phyloP scores from a whole-genome alignment of 768 basidiomycete species.

The Leccinum olivaceopallidum region DNA sequence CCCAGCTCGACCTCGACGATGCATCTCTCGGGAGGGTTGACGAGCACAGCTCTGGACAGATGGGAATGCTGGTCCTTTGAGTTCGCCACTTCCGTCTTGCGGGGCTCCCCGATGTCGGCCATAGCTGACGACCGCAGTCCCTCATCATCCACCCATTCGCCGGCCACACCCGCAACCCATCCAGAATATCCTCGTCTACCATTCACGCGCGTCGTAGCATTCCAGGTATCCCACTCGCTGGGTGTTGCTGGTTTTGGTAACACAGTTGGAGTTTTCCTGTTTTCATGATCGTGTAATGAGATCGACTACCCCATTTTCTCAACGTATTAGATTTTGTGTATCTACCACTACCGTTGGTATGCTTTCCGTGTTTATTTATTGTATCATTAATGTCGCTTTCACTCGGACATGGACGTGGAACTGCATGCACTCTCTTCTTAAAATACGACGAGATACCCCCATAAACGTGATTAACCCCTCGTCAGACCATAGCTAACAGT shows the following conservation, averaged over 20 bases:
- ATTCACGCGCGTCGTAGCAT: slow-evolving; percentile 75
- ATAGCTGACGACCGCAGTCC: slow-evolving; percentile 34
- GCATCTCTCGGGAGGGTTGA: slow-evolving; percentile 43
- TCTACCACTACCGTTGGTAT: slow-evolving; percentile 14
- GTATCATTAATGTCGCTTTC: slow-evolving; percentile 19
- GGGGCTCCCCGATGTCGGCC: slow-evolving; percentile 51
- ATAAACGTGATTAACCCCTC: background rate
- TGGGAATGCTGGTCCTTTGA: slow-evolving; percentile 88
- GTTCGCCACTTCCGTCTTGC: slow-evolving; percentile 46
- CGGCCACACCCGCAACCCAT: slow-evolving; percentile 1
- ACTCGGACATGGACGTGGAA: background rate
- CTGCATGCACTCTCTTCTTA: background rate
- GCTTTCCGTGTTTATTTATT: slow-evolving; percentile 24
- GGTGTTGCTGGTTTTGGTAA: slow-evolving; percentile 75
- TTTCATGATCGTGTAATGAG: slow-evolving; percentile 19
- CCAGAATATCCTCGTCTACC: slow-evolving; percentile 57
- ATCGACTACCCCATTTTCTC: background rate
- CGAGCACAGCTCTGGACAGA: slow-evolving; percentile 65
- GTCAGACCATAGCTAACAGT: slow-evolving; percentile 58
- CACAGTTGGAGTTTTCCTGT: slow-evolving; percentile 41
- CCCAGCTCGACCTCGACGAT: slow-evolving; percentile 19
- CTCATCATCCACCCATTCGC: slow-evolving; percentile 5
- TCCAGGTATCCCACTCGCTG: slow-evolving; percentile 48
- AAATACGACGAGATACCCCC: slow-evolving; percentile 18
- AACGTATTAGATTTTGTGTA: slow-evolving; percentile 18